phyloP scores from a whole-genome alignment of 2,329 filamentous ascomycete species.

The Paecilomyces variotii region DNA sequence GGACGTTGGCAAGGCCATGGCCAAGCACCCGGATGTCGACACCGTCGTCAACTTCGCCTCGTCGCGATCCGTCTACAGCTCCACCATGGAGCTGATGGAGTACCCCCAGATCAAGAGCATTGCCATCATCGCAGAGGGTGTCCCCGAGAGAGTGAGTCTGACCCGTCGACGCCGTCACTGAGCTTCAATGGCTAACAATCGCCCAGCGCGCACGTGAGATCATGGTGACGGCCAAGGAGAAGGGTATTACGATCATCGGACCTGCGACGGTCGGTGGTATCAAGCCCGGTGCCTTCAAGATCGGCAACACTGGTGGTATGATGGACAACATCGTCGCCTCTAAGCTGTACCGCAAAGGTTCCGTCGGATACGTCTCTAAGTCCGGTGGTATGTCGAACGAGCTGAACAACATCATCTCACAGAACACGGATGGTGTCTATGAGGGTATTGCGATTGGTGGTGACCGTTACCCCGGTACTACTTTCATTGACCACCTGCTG shows the following conservation, averaged over 20 bases:
- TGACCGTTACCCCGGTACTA: slow-evolving; percentile 97
- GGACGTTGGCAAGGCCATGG: slow-evolving; percentile 80
- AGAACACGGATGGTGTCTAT: slow-evolving; percentile 95
- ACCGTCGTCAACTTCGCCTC: slow-evolving; percentile 99
- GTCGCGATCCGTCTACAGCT: slow-evolving; percentile 96
- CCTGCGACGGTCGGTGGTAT: slow-evolving; percentile 98
- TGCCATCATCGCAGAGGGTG: slow-evolving; percentile 98
- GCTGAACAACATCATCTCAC: slow-evolving; percentile 97
- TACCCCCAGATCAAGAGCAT: slow-evolving; percentile 96
- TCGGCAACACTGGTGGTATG: slow-evolving; percentile 99
- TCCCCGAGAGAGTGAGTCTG: slow-evolving; percentile 73
- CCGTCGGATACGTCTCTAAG: slow-evolving; percentile 98
- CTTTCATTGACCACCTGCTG: slow-evolving; percentile 97
- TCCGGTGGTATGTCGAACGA: slow-evolving; percentile 99
- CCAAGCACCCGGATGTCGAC: slow-evolving; percentile 95
- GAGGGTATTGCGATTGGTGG: slow-evolving; percentile 99
- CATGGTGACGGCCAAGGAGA: slow-evolving; percentile 91
- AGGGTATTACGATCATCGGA: slow-evolving; percentile 98
- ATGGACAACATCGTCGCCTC: slow-evolving; percentile 99
- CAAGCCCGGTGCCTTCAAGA: slow-evolving; percentile 99
- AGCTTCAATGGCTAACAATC: not conserved
- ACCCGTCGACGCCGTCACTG: not conserved
- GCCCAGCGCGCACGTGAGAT: slow-evolving; percentile 89
- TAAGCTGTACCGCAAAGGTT: slow-evolving; percentile 99
- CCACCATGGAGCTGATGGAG: slow-evolving; percentile 97